Evolutionary conservation across 768 basidiomycete species (phyloP).

Genomic region (Naganishia friedmannii): DNA sequence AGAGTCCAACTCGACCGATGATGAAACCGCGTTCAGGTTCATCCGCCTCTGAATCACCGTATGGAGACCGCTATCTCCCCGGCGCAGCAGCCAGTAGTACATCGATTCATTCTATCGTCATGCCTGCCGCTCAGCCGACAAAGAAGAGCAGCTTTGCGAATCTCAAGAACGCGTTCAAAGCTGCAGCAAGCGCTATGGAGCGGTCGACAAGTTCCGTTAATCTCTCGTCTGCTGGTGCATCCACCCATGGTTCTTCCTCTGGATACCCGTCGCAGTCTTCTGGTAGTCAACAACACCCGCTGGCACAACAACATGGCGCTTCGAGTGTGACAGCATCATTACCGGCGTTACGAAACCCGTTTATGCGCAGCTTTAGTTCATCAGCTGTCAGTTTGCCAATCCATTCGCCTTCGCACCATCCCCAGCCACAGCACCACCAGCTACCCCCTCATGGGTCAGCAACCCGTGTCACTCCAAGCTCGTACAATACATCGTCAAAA

Average conservation of each 20-base stretch:
- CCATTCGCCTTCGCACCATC: not conserved
- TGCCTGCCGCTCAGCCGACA: not conserved
- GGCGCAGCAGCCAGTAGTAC: slow-evolving; percentile 16
- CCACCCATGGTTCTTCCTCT: slow-evolving; percentile 14
- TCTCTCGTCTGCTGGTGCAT: slow-evolving; percentile 13
- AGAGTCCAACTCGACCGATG: slow-evolving; percentile 23
- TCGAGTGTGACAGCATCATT: slow-evolving; percentile 7
- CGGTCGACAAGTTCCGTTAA: slow-evolving; percentile 17
- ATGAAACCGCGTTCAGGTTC: slow-evolving; percentile 30
- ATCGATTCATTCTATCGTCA: slow-evolving; percentile 21
- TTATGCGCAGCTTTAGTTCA: slow-evolving; percentile 27
- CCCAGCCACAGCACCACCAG: not conserved
- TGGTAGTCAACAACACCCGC: slow-evolving; percentile 1
- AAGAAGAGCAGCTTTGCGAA: slow-evolving; percentile 32
- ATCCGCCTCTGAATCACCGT: slow-evolving; percentile 22
- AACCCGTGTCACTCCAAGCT: slow-evolving; percentile 15
- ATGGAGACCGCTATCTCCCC: slow-evolving; percentile 16
- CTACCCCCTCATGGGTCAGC: not conserved
- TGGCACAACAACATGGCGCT: slow-evolving; percentile 19
- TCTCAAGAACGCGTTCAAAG: slow-evolving; percentile 32
- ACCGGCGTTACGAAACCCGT: slow-evolving; percentile 32
- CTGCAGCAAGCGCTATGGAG: slow-evolving; percentile 26
- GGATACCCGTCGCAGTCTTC: slow-evolving; percentile 17
- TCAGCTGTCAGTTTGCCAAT: slow-evolving; percentile 22
- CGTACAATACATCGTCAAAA: slow-evolving; percentile 22